Evolutionary conservation across 2,329 filamentous ascomycete species (phyloP).

Genomic region (Diaporthe ilicicola): DNA sequence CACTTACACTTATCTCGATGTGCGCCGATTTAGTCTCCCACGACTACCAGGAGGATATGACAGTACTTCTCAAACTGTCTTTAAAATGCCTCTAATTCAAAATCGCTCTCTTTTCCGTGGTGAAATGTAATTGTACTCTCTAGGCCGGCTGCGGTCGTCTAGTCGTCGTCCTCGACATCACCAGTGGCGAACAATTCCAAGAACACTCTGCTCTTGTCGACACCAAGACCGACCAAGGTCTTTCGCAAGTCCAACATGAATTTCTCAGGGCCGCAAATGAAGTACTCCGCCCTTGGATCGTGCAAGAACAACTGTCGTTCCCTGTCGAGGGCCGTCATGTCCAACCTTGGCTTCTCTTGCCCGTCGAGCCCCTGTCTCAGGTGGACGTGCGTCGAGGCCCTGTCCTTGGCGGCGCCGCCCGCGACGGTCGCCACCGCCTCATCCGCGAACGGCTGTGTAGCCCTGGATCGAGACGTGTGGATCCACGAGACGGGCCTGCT

Average conservation of each 20-base stretch:
- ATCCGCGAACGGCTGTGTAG: constrained; percentile 61
- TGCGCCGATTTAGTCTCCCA: neutral
- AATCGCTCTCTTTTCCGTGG: neutral
- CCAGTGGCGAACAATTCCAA: constrained; percentile 76
- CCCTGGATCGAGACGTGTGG: constrained; percentile 63
- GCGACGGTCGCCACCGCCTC: constrained; percentile 54
- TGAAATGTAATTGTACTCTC: neutral
- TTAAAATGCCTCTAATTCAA: neutral
- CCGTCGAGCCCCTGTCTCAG: constrained; percentile 62
- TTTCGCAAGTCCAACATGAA: constrained; percentile 73
- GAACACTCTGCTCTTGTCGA: constrained; percentile 66
- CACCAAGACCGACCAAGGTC: constrained; percentile 63
- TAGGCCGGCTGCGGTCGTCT: neutral
- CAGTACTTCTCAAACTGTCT: too few relatives aligned
- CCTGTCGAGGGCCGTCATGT: constrained; percentile 63
- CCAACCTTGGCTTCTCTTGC: constrained; percentile 56
- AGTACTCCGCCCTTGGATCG: constrained; percentile 69
- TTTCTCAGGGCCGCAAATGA: constrained; percentile 72
- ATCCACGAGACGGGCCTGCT: constrained; percentile 67
- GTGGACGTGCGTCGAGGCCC: constrained; percentile 61
- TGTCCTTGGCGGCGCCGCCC: constrained; percentile 54
- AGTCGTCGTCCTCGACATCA: constrained; percentile 42
- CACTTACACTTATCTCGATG: neutral
- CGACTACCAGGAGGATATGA: neutral
- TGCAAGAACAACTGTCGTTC: constrained; percentile 63